A percentile compares a stretch with the other conserved stretches of the same genome.
Conservation (phyloP, 768 basidiomycete genomes). For the Postia placenta region DNA sequence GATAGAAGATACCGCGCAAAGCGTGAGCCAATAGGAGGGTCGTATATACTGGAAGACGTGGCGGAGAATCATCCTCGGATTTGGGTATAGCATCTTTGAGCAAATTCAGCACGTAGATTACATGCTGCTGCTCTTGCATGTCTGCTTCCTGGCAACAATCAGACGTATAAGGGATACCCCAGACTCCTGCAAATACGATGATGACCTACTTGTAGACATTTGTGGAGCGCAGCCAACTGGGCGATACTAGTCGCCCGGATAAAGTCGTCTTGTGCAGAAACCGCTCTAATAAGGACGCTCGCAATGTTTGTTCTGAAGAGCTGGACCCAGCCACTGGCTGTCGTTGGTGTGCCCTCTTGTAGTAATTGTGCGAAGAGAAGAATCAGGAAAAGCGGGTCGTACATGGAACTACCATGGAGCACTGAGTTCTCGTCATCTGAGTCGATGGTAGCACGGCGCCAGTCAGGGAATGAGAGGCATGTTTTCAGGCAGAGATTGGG, state of each 20-base stretch:
- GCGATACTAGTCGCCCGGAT: constrained; percentile 57
- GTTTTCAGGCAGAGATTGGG: constrained; percentile 62
- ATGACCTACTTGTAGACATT: constrained; percentile 52
- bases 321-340: constrained; percentile 77
- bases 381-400: constrained; percentile 78
- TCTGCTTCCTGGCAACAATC: constrained; percentile 39
- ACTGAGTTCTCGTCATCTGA: constrained; percentile 14
- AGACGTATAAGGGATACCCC: not conserved
- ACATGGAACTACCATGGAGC: constrained; percentile 38
- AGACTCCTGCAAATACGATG: not conserved
- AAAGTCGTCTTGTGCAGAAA: constrained; percentile 59
- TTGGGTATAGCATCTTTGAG: constrained; percentile 54
- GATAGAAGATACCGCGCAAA: constrained; percentile 77
- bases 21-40: constrained; percentile 82
- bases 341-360: constrained; percentile 48
- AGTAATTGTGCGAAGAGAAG: constrained; percentile 63
- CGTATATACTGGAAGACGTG: constrained; percentile 68
- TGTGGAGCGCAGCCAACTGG: constrained; percentile 57
- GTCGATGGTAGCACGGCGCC: constrained; percentile 46
- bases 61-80: constrained; percentile 28
- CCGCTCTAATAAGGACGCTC: constrained; percentile 61
- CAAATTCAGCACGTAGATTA: constrained; percentile 61
- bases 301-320: constrained; percentile 77
- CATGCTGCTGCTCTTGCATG: constrained; percentile 74
- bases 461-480: constrained; percentile 62